Evolutionary conservation across 2,329 filamentous ascomycete species (phyloP).

Genomic region (Hymenoscyphus albidus): DNA sequence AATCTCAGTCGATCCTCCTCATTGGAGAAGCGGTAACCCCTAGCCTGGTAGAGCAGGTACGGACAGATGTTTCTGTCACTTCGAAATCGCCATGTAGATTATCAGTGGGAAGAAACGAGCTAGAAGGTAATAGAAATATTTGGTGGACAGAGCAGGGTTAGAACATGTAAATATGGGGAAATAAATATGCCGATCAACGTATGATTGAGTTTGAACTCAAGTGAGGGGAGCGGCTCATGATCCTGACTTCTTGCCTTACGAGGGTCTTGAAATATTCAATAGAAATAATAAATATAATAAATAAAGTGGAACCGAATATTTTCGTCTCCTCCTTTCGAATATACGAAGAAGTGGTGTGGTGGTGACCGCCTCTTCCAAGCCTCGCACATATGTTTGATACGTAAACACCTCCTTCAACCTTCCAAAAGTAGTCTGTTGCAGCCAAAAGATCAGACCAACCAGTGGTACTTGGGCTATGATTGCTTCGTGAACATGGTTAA

Average conservation of each 20-base stretch:
- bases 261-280: not conserved
- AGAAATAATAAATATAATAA: not conserved
- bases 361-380: not conserved
- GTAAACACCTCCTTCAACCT: not conserved
- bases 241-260: not conserved
- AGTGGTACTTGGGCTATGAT: not conserved
- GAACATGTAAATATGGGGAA: conserved; percentile 17
- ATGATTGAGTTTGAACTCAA: conserved; percentile 19
- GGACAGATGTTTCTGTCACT: conserved; percentile 15
- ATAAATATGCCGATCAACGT: conserved; percentile 8
- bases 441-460: not conserved
- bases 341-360: not conserved
- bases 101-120: conserved; percentile 21
- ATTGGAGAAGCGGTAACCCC: conserved; percentile 25
- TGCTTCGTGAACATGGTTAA: not conserved
- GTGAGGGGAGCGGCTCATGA: not conserved
- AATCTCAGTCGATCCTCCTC: conserved; percentile 13
- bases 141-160: conserved; percentile 19
- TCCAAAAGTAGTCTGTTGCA: not conserved
- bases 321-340: not conserved
- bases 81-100: conserved; percentile 22
- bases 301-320: not conserved
- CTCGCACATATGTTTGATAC: not conserved
- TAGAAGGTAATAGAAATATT: conserved; percentile 11
- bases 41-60: conserved; percentile 2